Base-by-base conservation (phyloP, 2,329 filamentous ascomycete genomes). In the Pseudogymnoascus sp. region DNA sequence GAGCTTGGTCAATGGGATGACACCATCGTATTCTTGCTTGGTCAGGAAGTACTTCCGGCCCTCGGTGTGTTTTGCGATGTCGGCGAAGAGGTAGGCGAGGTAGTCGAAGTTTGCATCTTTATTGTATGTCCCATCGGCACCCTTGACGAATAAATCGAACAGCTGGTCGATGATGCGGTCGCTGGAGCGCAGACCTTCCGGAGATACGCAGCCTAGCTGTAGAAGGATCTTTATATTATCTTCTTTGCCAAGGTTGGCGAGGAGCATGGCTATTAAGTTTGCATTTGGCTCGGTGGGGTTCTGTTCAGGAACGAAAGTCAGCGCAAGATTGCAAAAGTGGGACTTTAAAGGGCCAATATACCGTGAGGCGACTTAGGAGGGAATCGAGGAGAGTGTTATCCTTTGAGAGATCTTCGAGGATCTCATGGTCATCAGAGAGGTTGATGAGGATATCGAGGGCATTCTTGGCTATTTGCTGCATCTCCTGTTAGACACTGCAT, bases 71-170 rank as follows among this genome's bases (percentile, higher is more conserved):
- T 92, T 96, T 60, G 92, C 88, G 8, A 99, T 81, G 74, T 99
- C 93, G 42, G 94, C 93, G 73, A 99, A 95, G 63, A 97, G 81
- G 73, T 97, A 99, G 44, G 92, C 86, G 23, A 99, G 83, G 75
- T 97, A 97, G 77, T 99, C 92, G 74, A 86, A 97, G 75, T 93
- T 84, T 65, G 92, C 92, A 25, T 88, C 75, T 72, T 89, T 88
- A 80, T 97, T 97, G 75, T 94, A 92, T 8, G 82, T 80, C 23
- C 89, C 89, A 65, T 89, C 87, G 21, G 90, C 87, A 18, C 93
- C 93, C 77, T 94, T 95, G 73, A 97, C 94, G 73, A 99, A 99
- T 69, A 95, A 88, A 74, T 97, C 94, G 74, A 99, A 85, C 31
- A 99, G 79, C 75, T 97, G 94, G 74, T 97, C 92, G 70, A 97